Base-by-base conservation (phyloP, 2,329 filamentous ascomycete species). In the Thielaviopsis populi region DNA sequence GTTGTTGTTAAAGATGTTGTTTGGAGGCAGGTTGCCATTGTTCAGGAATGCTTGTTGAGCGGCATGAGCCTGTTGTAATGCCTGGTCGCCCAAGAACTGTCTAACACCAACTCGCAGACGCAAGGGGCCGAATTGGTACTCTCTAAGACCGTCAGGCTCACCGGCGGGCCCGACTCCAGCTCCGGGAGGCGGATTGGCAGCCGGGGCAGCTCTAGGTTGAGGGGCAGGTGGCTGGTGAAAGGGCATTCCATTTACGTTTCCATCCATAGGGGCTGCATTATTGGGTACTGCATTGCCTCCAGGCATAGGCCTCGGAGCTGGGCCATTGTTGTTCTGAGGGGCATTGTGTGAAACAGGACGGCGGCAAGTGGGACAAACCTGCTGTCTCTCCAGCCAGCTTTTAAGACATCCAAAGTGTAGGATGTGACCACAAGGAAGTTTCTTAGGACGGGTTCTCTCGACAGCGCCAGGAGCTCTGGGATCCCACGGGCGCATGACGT, bases 301-400 rank as follows among this genome's bases (percentile, higher is more conserved):
- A 40, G 42, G 62, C 41, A 30, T 58, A 61, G 68, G 61, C 69
- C 68, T 59, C 70, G 67, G 62, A 69, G 71, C 61, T 68, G 70
- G 58, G 70, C 69, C 54, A 56, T 48, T 58, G 24, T 63, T 73
- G 74, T 50, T 75, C 72, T 60, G 72, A 71, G 19, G 70, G 72
- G 13, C 68, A 69, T 58, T 56, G 67, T 68, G 69, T 40, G 90
- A 87, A 17, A 96, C 94, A 17, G 92, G 86, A 61, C 88, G 83
- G 69, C 94, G 84, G 73, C 94, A 99, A 1, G 91, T 99, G 6
- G 94, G 94, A 72, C 94, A 99, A 41, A 95, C 91, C 75, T 99
- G 94, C 73, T 99, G 94, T 68, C 94, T 82, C 77, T 99, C 94
- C 33, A 99, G 80, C 94, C 94, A 99, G 73, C 91, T 95, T 74